Evolutionary conservation across 2,329 filamentous ascomycete species (phyloP), one percentile per base, ranked within the genome.

Genomic region (Sporothrix luriei): DNA sequence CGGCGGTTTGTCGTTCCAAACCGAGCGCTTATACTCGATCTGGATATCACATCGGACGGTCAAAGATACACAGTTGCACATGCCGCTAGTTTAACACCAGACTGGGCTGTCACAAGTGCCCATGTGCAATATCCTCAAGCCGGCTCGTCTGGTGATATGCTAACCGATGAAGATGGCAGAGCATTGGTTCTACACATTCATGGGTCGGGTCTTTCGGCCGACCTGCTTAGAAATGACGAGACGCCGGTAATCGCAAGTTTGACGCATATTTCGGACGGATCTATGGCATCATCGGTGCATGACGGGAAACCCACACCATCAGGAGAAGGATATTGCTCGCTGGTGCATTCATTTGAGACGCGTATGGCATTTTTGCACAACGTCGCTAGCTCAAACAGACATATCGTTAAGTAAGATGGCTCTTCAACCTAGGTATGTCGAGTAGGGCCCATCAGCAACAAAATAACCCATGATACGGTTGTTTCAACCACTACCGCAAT

Each of bases 61-160:
- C 16, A 24, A 75, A 61, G 79, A 4, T 87, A 85, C 78, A 78
- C 79, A 33, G 86, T 98, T 0, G 82, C 86, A 0, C 88, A 87
- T 69, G 90, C 91, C 1, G 88, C 90, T 54, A 93, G 90, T 72
- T 81, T 97, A 14, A 91, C 88, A 10, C 81, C 89, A 0, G 86
- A 90, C 65, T 98, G 94, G 89, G 86, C 88, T 61, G 82, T 87
- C 57, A 83, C 83, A 1, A 79, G 79, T 57, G 79, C 84, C 16
- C 79, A 78, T 67, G 75, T 88, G 55, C 79, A 79, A 24, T 82
- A 79, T 64, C 82, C 83, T 74, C 80, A 80, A 67, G 79, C 66
- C 19, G 73, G 71, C 38, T 74, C 71, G 68, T 73, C 72, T 5
- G 78, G 79, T 26, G 79, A 79, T 69, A 79, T 69, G 33, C 33